Evolutionary conservation across 140 eudicot species (phyloP).

Genomic region (Cichorium intybus): DNA sequence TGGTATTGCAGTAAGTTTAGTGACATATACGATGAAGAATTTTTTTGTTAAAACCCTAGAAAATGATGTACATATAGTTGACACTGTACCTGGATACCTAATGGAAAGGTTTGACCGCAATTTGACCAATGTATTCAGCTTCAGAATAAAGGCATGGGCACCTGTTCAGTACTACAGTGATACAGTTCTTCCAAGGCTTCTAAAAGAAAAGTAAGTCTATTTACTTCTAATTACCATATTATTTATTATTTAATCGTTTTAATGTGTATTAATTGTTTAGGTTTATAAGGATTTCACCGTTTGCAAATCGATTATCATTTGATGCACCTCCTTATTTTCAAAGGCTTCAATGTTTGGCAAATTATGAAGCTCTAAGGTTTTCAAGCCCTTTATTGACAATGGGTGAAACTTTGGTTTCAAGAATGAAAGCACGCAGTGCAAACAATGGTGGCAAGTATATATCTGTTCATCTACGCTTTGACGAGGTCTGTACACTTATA

Average conservation of each 20-base stretch:
- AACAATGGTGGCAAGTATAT: too few species aligned
- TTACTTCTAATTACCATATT: background rate
- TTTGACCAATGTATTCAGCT: conserved; percentile 77
- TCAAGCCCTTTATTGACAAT: too few species aligned
- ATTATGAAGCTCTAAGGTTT: too few species aligned
- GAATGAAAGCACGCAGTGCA: too few species aligned
- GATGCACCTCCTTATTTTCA: too few species aligned
- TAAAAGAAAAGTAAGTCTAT: conserved; percentile 89
- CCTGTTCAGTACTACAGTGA: conserved; percentile 68
- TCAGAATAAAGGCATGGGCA: conserved; percentile 87
- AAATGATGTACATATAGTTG: conserved; percentile 75
- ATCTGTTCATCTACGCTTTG: too few species aligned
- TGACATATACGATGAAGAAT: too few species aligned
- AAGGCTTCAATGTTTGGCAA: too few species aligned
- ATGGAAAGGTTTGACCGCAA: conserved; percentile 96
- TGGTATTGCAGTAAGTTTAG: conserved; percentile 68
- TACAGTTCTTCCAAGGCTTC: conserved; percentile 81
- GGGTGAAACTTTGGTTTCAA: too few species aligned
- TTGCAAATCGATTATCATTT: too few species aligned
- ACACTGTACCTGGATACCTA: conserved; percentile 63
- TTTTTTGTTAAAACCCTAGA: conserved; percentile 55
- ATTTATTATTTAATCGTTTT: background rate
- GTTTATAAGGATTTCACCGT: conserved; percentile 90
- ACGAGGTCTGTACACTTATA: too few species aligned
- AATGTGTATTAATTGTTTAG: conserved; percentile 25